These are phyloP conservation scores for Boletus rufocinnamomeus DNA, from an alignment of 768 basidiomycete species.

Conservation along the genomic window DNA sequence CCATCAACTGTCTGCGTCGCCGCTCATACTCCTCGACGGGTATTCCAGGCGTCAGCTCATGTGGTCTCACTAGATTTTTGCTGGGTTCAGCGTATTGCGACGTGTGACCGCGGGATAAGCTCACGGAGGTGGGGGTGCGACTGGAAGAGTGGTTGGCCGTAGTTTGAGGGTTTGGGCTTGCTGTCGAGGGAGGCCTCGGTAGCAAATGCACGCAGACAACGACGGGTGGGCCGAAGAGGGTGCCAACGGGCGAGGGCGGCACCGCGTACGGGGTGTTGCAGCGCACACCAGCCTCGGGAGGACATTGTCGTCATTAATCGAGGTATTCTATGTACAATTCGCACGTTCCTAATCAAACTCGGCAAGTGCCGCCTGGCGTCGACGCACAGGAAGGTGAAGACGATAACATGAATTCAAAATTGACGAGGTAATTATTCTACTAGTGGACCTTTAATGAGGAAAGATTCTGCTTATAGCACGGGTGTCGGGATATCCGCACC, in stretches of 20 bases:
- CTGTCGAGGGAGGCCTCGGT: conserved; percentile 31
- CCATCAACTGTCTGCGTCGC: conserved; percentile 70
- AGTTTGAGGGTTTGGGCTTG: conserved; percentile 65
- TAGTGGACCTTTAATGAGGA: too few species aligned
- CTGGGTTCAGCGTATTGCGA: conserved; percentile 6
- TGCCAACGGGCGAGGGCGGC: background rate
- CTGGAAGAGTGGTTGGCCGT: conserved; percentile 74
- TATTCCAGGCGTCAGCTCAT: conserved; percentile 86
- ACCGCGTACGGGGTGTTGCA: conserved; percentile 10
- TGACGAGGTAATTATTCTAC: too few species aligned
- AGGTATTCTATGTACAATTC: too few species aligned
- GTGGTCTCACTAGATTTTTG: conserved; percentile 45
- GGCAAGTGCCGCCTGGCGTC: too few species aligned
- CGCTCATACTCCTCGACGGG: conserved; percentile 73
- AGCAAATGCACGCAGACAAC: conserved; percentile 33
- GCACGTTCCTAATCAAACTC: too few species aligned
- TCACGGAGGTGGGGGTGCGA: conserved; percentile 84
- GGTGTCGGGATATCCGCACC: too few species aligned
- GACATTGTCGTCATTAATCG: conserved; percentile 21
- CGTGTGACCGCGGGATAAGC: conserved; percentile 22
- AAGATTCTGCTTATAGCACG: too few species aligned
- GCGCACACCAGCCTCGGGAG: conserved; percentile 16
- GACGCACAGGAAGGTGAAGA: too few species aligned
- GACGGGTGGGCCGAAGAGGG: background rate
- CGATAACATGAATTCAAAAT: too few species aligned